A percentile compares a stretch with the other conserved stretches of the same genome.
phyloP scores from a whole-genome alignment of 1,284 basidiomycete genomes.

The Somion occarium region DNA sequence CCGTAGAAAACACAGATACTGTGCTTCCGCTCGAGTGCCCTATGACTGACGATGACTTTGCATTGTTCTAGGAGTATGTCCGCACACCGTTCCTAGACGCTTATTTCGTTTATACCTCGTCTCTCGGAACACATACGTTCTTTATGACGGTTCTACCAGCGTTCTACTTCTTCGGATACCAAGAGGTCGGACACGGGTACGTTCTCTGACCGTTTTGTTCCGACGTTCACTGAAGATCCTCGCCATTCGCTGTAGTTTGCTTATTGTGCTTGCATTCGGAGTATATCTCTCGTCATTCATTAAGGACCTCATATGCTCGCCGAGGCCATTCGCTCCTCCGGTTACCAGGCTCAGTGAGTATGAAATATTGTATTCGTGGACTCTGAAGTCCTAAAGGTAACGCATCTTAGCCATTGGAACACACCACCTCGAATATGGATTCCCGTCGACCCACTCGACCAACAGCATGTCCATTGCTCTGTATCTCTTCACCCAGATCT shows the following conservation, averaged over 20 bases:
- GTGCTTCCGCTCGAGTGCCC: no score
- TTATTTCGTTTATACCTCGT: conserved; percentile 89
- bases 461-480: conserved; percentile 88
- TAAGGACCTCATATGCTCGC: conserved; percentile 90
- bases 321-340: conserved; percentile 88
- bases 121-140: conserved; percentile 91
- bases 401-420: conserved; percentile 64
- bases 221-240: conserved; percentile 1
- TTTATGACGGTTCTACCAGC: conserved; percentile 89
- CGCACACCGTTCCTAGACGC: conserved; percentile 73
- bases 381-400: neutral
- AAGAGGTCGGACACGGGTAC: conserved; percentile 69
- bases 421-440: conserved; percentile 89
- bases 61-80: conserved; percentile 42
- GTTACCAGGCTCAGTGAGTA: conserved; percentile 78
- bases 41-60: neutral
- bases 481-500: conserved; percentile 59
- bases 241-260: conserved; percentile 41
- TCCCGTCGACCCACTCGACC: conserved; percentile 95
- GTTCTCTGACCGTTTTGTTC: conserved; percentile 23
- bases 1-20: no score
- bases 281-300: conserved; percentile 82
- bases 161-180: conserved; percentile 84
- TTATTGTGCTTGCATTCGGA: conserved; percentile 74
- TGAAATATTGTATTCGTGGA: neutral